These are phyloP conservation scores for Taiwanofungus camphoratus DNA, from an alignment of 1,284 basidiomycete genomes.

Conservation along the genomic window DNA sequence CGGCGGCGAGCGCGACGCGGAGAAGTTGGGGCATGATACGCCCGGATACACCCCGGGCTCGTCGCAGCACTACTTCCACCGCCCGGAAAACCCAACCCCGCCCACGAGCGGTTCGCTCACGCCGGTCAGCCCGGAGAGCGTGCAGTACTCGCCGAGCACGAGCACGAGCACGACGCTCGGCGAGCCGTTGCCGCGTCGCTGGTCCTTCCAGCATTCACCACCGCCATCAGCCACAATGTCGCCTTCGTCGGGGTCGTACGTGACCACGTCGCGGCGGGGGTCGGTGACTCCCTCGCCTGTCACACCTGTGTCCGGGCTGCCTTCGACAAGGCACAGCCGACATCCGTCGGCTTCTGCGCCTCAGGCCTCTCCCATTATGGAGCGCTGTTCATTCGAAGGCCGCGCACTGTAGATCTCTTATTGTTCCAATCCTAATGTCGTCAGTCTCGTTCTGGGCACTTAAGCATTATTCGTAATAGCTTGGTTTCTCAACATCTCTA, in stretches of 20 bases:
- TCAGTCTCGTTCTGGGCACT: too few relatives aligned
- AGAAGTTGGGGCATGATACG: conserved; percentile 26
- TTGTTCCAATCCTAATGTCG: too few relatives aligned
- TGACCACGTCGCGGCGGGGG: conserved; percentile 7
- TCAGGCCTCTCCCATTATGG: conserved; percentile 5
- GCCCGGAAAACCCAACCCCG: conserved; percentile 48
- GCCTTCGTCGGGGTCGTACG: conserved; percentile 14
- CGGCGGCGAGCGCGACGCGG: conserved; percentile 8
- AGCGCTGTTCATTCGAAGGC: conserved; percentile 5
- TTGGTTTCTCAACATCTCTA: too few relatives aligned
- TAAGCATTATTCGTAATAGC: too few relatives aligned
- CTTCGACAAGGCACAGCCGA: conserved; percentile 10
- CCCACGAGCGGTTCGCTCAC: conserved; percentile 22
- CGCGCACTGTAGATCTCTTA: too few relatives aligned
- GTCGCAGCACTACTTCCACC: conserved; percentile 22
- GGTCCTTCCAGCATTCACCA: conserved; percentile 38
- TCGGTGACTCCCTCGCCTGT: conserved; percentile 18
- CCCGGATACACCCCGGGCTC: conserved; percentile 16
- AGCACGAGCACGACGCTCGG: conserved; percentile 36
- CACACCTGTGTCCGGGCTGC: conserved; percentile 3
- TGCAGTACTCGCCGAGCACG: conserved; percentile 39
- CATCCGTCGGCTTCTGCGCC: conserved; percentile 5
- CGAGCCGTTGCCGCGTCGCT: conserved; percentile 37
- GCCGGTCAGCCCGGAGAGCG: conserved; percentile 35
- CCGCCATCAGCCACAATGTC: conserved; percentile 31